A percentile compares a stretch with the other conserved stretches of the same genome.
phyloP scores from a whole-genome alignment of 2,329 filamentous ascomycete species.

The Colletotrichum sp. region DNA sequence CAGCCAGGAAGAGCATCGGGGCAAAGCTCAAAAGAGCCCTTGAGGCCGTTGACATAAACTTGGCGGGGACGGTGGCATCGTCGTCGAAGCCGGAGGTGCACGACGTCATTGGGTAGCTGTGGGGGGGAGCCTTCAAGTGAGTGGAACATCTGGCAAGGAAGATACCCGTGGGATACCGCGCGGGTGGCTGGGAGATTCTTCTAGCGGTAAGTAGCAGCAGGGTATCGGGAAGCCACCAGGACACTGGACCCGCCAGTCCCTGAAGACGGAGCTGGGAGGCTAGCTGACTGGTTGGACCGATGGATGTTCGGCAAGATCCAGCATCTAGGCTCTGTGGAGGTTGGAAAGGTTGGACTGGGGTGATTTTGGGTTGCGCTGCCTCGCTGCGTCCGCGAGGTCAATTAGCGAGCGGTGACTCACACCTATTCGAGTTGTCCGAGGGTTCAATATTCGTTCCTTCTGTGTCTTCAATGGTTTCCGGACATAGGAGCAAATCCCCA shows the following conservation, averaged over 20 bases:
- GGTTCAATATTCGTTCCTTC: not conserved
- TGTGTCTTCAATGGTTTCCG: not conserved
- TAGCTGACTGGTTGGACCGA: slow-evolving; percentile 3
- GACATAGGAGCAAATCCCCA: not conserved
- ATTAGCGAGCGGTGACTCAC: slow-evolving; percentile 5
- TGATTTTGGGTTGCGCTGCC: not conserved
- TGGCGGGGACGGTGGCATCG: slow-evolving; percentile 14
- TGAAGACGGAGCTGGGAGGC: slow-evolving; percentile 3
- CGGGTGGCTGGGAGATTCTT: not conserved
- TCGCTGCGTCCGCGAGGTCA: not conserved
- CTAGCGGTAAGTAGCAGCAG: not conserved
- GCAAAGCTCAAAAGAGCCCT: not conserved
- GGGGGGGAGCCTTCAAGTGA: slow-evolving; percentile 1
- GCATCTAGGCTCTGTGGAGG: slow-evolving; percentile 14
- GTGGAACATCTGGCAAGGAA: not conserved
- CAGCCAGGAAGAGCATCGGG: slow-evolving; percentile 10
- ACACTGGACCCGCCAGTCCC: slow-evolving; percentile 4
- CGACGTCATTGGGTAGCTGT: slow-evolving; percentile 21
- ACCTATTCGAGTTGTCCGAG: not conserved
- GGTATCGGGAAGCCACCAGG: not conserved
- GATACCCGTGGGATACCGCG: not conserved
- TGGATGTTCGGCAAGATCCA: slow-evolving; percentile 20
- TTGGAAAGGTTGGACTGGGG: not conserved
- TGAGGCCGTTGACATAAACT: slow-evolving; percentile 16
- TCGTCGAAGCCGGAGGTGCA: slow-evolving; percentile 13